These are phyloP conservation scores for Neoarthrinium moseri DNA, from an alignment of 2,329 filamentous ascomycete genomes.

Conservation along the genomic window DNA sequence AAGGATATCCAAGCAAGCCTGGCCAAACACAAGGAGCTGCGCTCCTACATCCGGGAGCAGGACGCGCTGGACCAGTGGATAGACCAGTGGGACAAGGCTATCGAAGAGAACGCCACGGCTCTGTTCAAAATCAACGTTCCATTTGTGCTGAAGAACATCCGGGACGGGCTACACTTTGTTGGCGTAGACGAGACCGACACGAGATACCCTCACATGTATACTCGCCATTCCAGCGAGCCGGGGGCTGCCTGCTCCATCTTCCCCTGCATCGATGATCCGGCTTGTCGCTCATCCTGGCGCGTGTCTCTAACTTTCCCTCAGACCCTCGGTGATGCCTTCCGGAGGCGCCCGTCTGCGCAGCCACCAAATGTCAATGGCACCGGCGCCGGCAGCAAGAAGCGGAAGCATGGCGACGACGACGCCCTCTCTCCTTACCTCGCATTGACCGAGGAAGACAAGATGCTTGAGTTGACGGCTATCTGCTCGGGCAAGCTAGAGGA, in stretches of 20 bases:
- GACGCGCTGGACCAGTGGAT: constrained; percentile 29
- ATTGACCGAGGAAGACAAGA: constrained; percentile 75
- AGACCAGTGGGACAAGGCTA: constrained; percentile 34
- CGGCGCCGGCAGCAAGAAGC: constrained; percentile 30
- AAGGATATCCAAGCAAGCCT: constrained; percentile 27
- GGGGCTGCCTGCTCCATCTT: constrained; percentile 85
- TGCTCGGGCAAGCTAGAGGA: constrained; percentile 89
- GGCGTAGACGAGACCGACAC: constrained; percentile 77
- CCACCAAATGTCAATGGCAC: constrained; percentile 11
- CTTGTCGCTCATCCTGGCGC: constrained; percentile 81
- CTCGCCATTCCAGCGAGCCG: constrained; percentile 74
- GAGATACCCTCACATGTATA: constrained; percentile 90
- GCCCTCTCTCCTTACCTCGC: constrained; percentile 30
- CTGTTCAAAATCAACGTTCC: constrained; percentile 62
- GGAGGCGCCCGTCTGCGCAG: constrained; percentile 41
- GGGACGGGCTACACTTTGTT: constrained; percentile 90
- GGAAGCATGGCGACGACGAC: constrained; percentile 40
- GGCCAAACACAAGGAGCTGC: constrained; percentile 19
- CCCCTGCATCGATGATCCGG: constrained; percentile 86
- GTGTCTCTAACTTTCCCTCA: constrained; percentile 83
- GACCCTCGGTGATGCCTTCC: constrained; percentile 77
- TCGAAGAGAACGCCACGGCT: constrained; percentile 29
- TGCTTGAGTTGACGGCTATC: constrained; percentile 84
- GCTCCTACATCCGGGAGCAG: constrained; percentile 7
- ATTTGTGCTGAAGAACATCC: constrained; percentile 71